These are phyloP conservation scores for Linum trigynum DNA, from an alignment of 345 rosid species.

Conservation along the genomic window DNA sequence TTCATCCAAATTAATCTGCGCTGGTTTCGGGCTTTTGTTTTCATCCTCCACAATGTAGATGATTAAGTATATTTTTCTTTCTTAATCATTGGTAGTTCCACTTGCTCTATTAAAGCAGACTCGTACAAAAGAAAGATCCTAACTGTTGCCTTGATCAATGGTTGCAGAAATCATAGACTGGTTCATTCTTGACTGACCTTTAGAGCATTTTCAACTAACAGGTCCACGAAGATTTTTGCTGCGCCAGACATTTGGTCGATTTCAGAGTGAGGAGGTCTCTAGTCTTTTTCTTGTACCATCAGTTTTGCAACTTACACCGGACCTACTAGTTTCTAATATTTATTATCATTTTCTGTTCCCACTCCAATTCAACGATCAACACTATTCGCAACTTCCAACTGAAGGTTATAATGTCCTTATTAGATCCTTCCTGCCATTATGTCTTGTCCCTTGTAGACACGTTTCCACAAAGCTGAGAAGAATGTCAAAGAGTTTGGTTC, in stretches of 20 bases:
- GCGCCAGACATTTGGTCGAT: constrained; percentile 65
- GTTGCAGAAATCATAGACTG: background rate
- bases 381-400: no score
- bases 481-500: constrained; percentile 55
- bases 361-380: no score
- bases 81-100: background rate
- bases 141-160: background rate
- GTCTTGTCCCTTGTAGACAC: constrained; percentile 39
- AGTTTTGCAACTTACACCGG: background rate
- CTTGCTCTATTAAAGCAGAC: background rate
- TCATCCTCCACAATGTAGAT: background rate
- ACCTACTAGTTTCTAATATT: background rate
- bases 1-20: background rate
- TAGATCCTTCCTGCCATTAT: background rate
- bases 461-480: constrained; percentile 70
- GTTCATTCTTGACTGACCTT: constrained; percentile 12
- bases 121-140: background rate
- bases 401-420: background rate
- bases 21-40: background rate
- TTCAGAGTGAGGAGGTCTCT: constrained; percentile 87
- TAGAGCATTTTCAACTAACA: constrained; percentile 16
- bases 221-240: constrained; percentile 83
- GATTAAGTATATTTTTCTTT: background rate
- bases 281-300: constrained; percentile 7
- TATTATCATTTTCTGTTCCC: background rate